Percentiles rank a stretch among this genome's conserved stretches.
phyloP scores from a whole-genome alignment of 2,329 filamentous ascomycete genomes.

The Zasmidium angulare region DNA sequence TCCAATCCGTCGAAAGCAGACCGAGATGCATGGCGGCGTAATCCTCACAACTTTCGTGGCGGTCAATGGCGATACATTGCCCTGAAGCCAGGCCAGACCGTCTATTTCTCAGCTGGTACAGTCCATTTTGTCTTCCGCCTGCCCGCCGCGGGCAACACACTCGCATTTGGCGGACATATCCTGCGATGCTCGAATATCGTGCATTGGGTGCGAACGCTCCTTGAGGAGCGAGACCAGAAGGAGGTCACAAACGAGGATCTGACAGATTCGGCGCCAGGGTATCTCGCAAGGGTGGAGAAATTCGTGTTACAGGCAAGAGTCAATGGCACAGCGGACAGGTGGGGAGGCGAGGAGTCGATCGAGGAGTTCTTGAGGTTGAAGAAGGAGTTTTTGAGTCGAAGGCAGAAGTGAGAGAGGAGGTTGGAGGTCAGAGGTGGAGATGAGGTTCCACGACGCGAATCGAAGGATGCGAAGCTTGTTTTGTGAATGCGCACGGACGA shows the following conservation, averaged over 20 bases:
- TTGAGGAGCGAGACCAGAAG: conserved; percentile 43
- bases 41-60: conserved; percentile 21
- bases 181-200: conserved; percentile 37
- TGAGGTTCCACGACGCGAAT: background rate
- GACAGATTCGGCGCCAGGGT: conserved; percentile 36
- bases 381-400: conserved; percentile 23
- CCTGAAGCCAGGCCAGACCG: conserved; percentile 31
- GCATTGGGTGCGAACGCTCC: conserved; percentile 46
- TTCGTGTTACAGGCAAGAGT: conserved; percentile 30
- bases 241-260: conserved; percentile 49
- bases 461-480: background rate
- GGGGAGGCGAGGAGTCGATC: conserved; percentile 30
- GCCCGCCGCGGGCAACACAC: conserved; percentile 29
- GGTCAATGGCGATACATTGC: conserved; percentile 34
- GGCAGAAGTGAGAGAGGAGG: conserved; percentile 8
- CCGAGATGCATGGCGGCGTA: conserved; percentile 26
- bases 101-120: conserved; percentile 35
- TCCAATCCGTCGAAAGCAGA: conserved; percentile 27
- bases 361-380: conserved; percentile 31
- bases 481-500: background rate
- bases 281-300: conserved; percentile 30
- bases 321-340: conserved; percentile 26
- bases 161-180: conserved; percentile 36
- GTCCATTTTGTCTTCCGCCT: conserved; percentile 37
- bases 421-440: background rate